Conservation (phyloP, 192 early-diverging fungal genomes). For the Jimgerdemannia flammicorona region DNA sequence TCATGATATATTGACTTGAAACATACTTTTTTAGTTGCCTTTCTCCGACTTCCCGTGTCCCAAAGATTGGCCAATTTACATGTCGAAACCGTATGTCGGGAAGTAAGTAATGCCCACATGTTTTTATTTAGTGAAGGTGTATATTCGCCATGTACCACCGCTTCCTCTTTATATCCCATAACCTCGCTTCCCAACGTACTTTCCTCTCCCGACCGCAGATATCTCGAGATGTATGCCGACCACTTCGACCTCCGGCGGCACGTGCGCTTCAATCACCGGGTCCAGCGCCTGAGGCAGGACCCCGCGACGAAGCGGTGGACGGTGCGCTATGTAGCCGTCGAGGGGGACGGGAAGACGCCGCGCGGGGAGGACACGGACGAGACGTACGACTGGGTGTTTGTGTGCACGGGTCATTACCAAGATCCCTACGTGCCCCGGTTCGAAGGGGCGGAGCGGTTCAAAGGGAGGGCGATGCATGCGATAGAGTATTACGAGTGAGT, state of each 20-base stretch:
- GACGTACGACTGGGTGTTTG: background rate
- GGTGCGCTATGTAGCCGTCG: background rate
- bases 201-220: background rate
- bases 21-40: background rate
- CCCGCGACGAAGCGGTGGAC: background rate
- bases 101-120: background rate
- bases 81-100: background rate
- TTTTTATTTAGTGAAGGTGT: no score
- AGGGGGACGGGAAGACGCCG: background rate
- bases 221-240: background rate
- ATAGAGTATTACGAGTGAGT: background rate
- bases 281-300: background rate
- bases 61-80: background rate
- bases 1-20: background rate
- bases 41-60: background rate
- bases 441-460: background rate
- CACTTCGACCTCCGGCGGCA: background rate
- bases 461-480: background rate
- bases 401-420: background rate
- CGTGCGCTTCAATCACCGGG: background rate
- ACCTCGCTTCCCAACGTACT: no score
- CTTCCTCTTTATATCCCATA: no score
- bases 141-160: no score
- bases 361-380: background rate
- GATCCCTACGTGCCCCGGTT: background rate